Conservation (phyloP, 2,329 filamentous ascomycete genomes). For the Scleromitrula shiraiana region DNA sequence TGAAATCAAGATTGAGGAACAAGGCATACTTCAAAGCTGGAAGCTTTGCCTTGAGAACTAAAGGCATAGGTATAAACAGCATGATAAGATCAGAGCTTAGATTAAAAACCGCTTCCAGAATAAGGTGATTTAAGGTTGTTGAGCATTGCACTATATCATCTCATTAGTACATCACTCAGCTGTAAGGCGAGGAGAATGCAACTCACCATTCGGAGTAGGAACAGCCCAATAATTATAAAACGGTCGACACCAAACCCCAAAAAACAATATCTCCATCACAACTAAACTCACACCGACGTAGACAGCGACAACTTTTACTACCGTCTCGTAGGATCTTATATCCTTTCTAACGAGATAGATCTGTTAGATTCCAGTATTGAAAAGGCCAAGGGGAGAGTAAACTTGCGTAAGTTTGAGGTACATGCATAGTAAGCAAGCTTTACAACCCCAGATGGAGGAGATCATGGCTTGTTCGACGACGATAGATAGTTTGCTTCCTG, state of each 20-base stretch:
- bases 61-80: slow-evolving; percentile 47
- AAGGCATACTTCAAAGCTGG: slow-evolving; percentile 28
- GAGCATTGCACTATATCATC: slow-evolving; percentile 44
- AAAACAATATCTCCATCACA: slow-evolving; percentile 42
- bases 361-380: not conserved
- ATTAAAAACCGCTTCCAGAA: slow-evolving; percentile 51
- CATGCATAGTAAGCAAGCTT: slow-evolving; percentile 49
- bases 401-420: slow-evolving; percentile 44
- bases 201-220: slow-evolving; percentile 40
- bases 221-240: slow-evolving; percentile 51
- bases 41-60: slow-evolving; percentile 38
- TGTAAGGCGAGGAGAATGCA: not conserved
- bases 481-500: slow-evolving; percentile 54
- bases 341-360: not conserved
- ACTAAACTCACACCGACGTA: slow-evolving; percentile 43
- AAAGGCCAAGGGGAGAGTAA: not conserved
- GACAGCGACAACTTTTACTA: slow-evolving; percentile 40
- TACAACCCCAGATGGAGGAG: slow-evolving; percentile 48
- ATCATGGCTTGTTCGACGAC: slow-evolving; percentile 56
- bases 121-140: slow-evolving; percentile 47
- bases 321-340: slow-evolving; percentile 32
- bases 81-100: slow-evolving; percentile 53
- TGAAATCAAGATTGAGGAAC: not conserved
- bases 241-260: slow-evolving; percentile 47
- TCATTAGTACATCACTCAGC: not conserved